These are phyloP conservation scores for Mycothermus thermophilus DNA, from an alignment of 495 filamentous ascomycete species.

Conservation along the genomic window DNA sequence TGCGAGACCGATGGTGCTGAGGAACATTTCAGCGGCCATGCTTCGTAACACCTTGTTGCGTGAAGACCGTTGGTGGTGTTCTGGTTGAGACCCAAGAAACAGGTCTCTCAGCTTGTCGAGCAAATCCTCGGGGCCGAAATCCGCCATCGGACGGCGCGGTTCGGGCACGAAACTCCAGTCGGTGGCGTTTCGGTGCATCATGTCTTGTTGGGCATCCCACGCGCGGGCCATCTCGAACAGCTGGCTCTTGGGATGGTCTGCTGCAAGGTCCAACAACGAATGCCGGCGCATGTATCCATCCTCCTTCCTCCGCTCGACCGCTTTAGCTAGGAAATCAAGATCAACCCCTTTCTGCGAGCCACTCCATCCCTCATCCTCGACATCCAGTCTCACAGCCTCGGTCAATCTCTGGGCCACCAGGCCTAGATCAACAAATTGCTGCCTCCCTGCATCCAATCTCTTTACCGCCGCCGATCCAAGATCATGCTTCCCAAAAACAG, in stretches of 20 bases:
- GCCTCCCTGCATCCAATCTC: neutral
- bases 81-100: constrained; percentile 1
- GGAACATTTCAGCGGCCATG: constrained; percentile 14
- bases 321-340: constrained; percentile 6
- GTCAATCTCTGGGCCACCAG: constrained; percentile 6
- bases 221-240: constrained; percentile 9
- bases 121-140: constrained; percentile 9
- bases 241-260: neutral
- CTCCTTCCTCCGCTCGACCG: constrained; percentile 5
- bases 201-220: constrained; percentile 10
- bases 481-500: constrained; percentile 2
- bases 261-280: constrained; percentile 14
- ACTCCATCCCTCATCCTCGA: neutral
- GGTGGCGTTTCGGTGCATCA: constrained; percentile 2
- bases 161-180: constrained; percentile 6
- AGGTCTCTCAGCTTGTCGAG: constrained; percentile 2
- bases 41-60: constrained; percentile 4
- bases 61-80: neutral
- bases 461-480: neutral
- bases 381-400: neutral
- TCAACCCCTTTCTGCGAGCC: constrained; percentile 1
- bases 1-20: constrained; percentile 13
- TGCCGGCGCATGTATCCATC: constrained; percentile 14
- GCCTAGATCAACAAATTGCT: neutral
- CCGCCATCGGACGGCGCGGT: constrained; percentile 4